phyloP scores from a whole-genome alignment of 345 rosid species.

The Aethionema arabicum region DNA sequence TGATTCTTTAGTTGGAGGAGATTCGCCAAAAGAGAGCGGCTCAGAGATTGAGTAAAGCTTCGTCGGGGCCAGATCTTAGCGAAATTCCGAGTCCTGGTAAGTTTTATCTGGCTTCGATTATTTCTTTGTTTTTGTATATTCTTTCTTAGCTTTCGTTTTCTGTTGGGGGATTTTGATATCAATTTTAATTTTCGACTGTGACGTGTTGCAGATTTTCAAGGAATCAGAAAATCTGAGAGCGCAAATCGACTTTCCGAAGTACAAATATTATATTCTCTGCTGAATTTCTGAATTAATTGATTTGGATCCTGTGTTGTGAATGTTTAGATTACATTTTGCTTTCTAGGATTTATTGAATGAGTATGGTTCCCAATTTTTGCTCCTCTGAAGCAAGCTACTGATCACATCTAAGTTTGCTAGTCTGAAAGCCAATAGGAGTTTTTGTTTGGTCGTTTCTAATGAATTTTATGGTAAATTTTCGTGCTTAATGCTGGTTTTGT shows the following conservation, averaged over 20 bases:
- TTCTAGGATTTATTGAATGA: no score
- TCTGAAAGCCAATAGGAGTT: no score
- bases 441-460: no score
- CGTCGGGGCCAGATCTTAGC: conserved; percentile 85
- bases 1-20: conserved; percentile 68
- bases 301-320: no score
- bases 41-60: conserved; percentile 70
- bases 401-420: no score
- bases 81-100: conserved; percentile 52
- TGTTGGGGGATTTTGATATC: background rate
- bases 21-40: conserved; percentile 95
- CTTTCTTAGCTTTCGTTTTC: conserved; percentile 7
- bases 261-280: conserved; percentile 6
- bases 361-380: no score
- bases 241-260: conserved; percentile 84
- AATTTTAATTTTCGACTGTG: background rate
- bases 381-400: no score
- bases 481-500: conserved; percentile 6
- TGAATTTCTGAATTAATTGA: background rate
- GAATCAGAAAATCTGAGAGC: conserved; percentile 79
- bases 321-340: no score
- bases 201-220: conserved; percentile 45
- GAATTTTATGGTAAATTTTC: no score
- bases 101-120: conserved; percentile 28
- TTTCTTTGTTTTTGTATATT: no score